Base-by-base conservation (phyloP, 345 rosid species). In the Ceriops zippeliana region DNA sequence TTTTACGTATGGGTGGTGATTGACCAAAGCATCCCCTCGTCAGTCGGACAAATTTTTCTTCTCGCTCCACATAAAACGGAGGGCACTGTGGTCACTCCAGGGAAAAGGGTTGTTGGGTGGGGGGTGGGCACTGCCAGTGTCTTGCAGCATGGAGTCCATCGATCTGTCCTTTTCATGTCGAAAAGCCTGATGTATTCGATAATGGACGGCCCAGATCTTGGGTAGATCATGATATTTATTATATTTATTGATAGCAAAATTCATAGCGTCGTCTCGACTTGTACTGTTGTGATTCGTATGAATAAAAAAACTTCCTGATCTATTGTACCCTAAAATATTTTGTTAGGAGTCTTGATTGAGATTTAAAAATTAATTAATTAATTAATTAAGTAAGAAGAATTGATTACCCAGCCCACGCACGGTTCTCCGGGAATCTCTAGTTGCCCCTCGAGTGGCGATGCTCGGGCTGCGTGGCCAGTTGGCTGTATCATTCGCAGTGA, bases 381-480 rank as follows among this genome's bases (percentile, higher is more conserved):
- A 64, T 49, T 28, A 69, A 28, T 1, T 28, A 28, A 2, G 2
- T 28, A 28, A 57, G 66, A 61, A 75, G 7, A 82, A 69, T 83
- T 77, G 63, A 82, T 84, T 70, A 85, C 52, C 76, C 78, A 86
- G 81, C 87, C 86, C 86, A 84, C 88, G 90, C 87, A 69, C 70
- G 89, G 86, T 72, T 83, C 84, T 80, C 92, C 89, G 86, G 90
- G 92, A 89, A 86, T 89, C 96, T 87, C 86, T 87, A 87, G 63
- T 52, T 52, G 53, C 85, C 81, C 82, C 82, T 74, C 82, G 73
- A 73, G 75, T 76, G 85, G 81, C 53, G 70, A 80, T 37, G 78
- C 78, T 76, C 69, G 83, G 77, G 76, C 65, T 3, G 47, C 16
- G 49, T 76, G 37, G 10, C 37, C 37, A 34, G 37, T 73, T 71